Conservation (phyloP, 176 grass and related monocot genomes). For the Alloteropsis semialata region DNA sequence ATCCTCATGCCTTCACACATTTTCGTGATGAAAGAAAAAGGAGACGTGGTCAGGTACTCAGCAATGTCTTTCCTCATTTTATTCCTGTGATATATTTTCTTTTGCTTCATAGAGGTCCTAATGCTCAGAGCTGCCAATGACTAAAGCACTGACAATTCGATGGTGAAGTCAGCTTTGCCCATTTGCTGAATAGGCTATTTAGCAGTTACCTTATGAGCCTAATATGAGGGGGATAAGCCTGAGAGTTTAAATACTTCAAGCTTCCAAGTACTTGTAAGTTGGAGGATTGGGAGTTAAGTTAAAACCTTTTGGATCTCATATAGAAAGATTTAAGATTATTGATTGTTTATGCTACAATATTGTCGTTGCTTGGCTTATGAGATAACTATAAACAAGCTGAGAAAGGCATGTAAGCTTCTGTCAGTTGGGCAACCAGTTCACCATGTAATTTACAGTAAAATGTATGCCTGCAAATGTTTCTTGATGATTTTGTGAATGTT, state of each 20-base stretch:
- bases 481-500: not conserved
- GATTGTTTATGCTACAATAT: not conserved
- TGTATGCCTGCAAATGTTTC: not conserved
- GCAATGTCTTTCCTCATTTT: slow-evolving; percentile 10
- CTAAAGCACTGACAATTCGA: slow-evolving; percentile 1
- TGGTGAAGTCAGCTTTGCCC: not conserved
- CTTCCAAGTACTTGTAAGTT: slow-evolving; percentile 1
- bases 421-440: not conserved
- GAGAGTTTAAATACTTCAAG: not conserved
- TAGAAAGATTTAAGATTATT: not conserved
- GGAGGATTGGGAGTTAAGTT: too few relatives aligned
- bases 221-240: not conserved
- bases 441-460: slow-evolving; percentile 2
- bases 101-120: not conserved
- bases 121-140: not conserved
- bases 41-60: slow-evolving; percentile 69
- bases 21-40: slow-evolving; percentile 97
- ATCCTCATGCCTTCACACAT: slow-evolving; percentile 99
- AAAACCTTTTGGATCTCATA: not conserved
- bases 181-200: not conserved
- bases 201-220: not conserved
- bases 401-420: slow-evolving; percentile 6
- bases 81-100: not conserved
- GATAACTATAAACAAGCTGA: not conserved
- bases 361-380: not conserved